Base-by-base conservation (phyloP, 2,329 filamentous ascomycete genomes). In the Cladosporium sp. region DNA sequence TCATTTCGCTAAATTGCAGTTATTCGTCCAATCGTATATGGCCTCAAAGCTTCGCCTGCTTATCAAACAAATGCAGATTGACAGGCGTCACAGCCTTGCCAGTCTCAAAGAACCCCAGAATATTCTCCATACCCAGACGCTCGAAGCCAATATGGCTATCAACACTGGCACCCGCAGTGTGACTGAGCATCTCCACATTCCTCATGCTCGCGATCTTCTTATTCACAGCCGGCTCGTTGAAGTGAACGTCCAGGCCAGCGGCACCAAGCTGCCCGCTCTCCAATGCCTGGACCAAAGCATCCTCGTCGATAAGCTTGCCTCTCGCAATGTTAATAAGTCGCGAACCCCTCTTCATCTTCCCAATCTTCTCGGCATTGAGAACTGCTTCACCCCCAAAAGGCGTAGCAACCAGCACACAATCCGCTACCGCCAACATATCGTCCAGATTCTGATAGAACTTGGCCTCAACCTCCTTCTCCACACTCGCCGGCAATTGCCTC, bases 251-350 rank as follows among this genome's bases (percentile, higher is more conserved):
- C 35, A 87, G 66, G 0, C 80, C 84, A 0, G 78, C 79, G 1
- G 76, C 69, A 1, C 68, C 65, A 0, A 87, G 53, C 0, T 63
- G 60, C 0, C 77, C 78, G 3, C 64, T 59, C 48, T 82, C 76
- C 12, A 87, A 65, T 3, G 83, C 82, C 18, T 74, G 72, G 0
- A 77, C 76, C 6, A 88, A 67, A 11, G 82, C 83, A 3, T 78
- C 76, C 57, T 86, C 83, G 54, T 86, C 81, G 3, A 87, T 77
- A 3, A 87, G 70, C 25, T 74, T 76, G 0, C 84, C 84, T 8
- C 83, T 70, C 6, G 83, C 82, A 25, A 86, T 76, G 59, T 86
- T 87, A 29, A 87, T 79, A 38, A 87, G 73, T 0, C 82, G 68
- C 2, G 75, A 69, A 0, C 81, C 82, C 1, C 57, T 67, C 57